Percentiles rank a stretch among this genome's conserved stretches.
These are phyloP conservation scores for Corniculantispora saksenae DNA, from an alignment of 2,329 filamentous ascomycete species.

Conservation along the genomic window DNA sequence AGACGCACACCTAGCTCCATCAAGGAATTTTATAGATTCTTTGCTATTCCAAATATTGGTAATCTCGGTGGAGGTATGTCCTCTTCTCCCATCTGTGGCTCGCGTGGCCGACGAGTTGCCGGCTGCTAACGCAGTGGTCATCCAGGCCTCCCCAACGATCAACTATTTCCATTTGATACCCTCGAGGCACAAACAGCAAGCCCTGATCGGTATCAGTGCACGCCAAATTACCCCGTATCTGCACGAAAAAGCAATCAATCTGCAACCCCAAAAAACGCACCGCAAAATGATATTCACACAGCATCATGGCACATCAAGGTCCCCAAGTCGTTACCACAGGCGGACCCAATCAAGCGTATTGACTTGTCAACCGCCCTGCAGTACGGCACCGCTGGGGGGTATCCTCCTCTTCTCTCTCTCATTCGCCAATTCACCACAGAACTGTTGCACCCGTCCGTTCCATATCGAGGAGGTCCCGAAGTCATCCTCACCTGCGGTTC, in stretches of 20 bases:
- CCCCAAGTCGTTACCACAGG: conserved; percentile 63
- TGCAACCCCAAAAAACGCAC: conserved; percentile 16
- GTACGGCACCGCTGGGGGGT: conserved; percentile 81
- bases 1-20: conserved; percentile 65
- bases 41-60: conserved; percentile 62
- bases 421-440: conserved; percentile 76
- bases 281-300: conserved; percentile 35
- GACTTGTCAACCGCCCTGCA: conserved; percentile 82
- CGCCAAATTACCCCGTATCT: conserved; percentile 57
- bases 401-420: conserved; percentile 76
- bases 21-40: conserved; percentile 87
- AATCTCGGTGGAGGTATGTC: conserved; percentile 62
- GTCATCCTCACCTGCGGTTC: conserved; percentile 78
- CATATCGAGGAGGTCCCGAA: conserved; percentile 75
- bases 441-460: conserved; percentile 77
- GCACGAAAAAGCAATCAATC: conserved; percentile 22
- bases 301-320: conserved; percentile 62
- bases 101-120: neutral
- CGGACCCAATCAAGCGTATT: conserved; percentile 67
- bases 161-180: conserved; percentile 88
- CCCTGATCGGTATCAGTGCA: conserved; percentile 72
- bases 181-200: conserved; percentile 79
- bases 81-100: neutral
- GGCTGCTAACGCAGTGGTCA: neutral
- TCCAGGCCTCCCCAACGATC: conserved; percentile 74